Percentiles rank a stretch among this genome's conserved stretches.
phyloP scores from a whole-genome alignment of 2,329 filamentous ascomycete species.

The Fusarium pseudoanthophilum region DNA sequence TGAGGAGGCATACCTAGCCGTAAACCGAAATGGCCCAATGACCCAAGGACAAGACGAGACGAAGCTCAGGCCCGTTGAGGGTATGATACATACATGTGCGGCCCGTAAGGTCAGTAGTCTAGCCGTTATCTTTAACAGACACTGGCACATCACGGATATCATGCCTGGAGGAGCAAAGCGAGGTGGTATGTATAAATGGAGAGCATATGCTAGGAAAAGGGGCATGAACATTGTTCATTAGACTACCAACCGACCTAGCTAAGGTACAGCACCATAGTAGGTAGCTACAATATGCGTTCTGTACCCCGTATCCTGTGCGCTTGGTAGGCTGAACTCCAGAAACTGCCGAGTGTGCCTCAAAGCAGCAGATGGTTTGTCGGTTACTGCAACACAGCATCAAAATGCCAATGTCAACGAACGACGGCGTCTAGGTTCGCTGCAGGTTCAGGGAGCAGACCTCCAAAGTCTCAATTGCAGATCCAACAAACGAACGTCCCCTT shows the following conservation, averaged over 20 bases:
- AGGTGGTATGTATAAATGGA: neutral
- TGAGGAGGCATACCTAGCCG: slow-evolving; percentile 8
- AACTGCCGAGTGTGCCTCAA: slow-evolving; percentile 2
- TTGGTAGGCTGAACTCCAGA: neutral
- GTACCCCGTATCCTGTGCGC: slow-evolving; percentile 11
- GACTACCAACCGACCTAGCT: neutral
- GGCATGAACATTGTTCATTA: neutral
- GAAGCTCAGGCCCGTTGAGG: slow-evolving; percentile 25
- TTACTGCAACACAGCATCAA: slow-evolving; percentile 26
- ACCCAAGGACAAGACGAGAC: slow-evolving; percentile 7
- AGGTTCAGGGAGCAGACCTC: slow-evolving; percentile 12
- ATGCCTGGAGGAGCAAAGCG: neutral
- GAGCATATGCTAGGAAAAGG: slow-evolving; percentile 6
- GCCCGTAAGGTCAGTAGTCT: slow-evolving; percentile 8
- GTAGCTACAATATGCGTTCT: neutral
- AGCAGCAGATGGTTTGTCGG: slow-evolving; percentile 5
- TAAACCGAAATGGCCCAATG: slow-evolving; percentile 1
- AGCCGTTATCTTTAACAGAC: slow-evolving; percentile 3
- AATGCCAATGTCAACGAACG: slow-evolving; percentile 24
- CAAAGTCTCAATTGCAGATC: slow-evolving; percentile 32
- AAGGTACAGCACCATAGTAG: neutral
- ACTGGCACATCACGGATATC: neutral
- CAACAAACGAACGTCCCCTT: slow-evolving; percentile 3
- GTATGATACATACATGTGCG: slow-evolving; percentile 26
- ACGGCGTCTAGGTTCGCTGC: slow-evolving; percentile 17